These are phyloP conservation scores for Ustilago hordei DNA, from an alignment of 1,284 basidiomycete species.

Conservation along the genomic window DNA sequence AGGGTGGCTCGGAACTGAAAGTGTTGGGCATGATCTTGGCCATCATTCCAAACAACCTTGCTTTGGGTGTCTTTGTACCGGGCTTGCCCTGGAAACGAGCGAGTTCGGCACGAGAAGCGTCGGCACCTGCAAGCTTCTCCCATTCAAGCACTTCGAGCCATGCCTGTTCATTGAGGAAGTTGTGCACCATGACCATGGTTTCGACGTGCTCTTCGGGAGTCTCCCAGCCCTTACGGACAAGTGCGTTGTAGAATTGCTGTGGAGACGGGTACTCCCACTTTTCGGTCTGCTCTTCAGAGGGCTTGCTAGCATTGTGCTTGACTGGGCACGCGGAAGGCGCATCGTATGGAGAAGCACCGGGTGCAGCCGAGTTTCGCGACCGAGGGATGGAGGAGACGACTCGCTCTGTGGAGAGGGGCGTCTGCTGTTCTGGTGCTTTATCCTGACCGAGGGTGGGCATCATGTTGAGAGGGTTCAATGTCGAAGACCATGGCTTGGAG, in stretches of 20 bases:
- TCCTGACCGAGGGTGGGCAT: conserved; percentile 85
- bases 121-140: conserved; percentile 75
- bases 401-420: conserved; percentile 80
- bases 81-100: conserved; percentile 90
- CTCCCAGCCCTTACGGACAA: conserved; percentile 96
- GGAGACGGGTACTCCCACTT: conserved; percentile 97
- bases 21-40: conserved; percentile 87
- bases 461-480: conserved; percentile 84
- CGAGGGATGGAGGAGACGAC: conserved; percentile 88
- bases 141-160: conserved; percentile 95
- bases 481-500: conserved; percentile 46
- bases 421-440: conserved; percentile 75
- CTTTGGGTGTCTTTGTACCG: conserved; percentile 83
- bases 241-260: conserved; percentile 98
- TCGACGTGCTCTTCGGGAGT: conserved; percentile 96
- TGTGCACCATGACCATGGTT: conserved; percentile 98
- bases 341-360: conserved; percentile 66
- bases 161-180: conserved; percentile 95
- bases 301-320: conserved; percentile 44
- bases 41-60: conserved; percentile 83
- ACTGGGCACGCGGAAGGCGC: conserved; percentile 65
- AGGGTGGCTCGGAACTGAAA: conserved; percentile 92
- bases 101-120: conserved; percentile 74
- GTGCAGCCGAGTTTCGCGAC: conserved; percentile 70
- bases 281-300: conserved; percentile 58